Conservation (phyloP, 805 yeast genomes). For the Candida michaelii region DNA sequence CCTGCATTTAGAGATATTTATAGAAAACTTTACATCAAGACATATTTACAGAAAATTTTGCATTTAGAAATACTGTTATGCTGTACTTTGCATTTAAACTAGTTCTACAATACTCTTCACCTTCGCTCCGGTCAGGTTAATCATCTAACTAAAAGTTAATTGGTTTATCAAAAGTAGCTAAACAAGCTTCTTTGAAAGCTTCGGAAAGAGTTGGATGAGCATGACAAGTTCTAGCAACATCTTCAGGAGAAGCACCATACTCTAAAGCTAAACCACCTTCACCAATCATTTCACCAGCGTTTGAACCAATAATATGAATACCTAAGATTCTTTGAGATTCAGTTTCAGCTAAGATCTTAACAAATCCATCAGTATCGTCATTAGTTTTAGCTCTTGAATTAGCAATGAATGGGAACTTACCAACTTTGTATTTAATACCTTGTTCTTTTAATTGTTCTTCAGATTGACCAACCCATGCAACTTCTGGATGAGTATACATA, state of each 20-base stretch:
- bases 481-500: conserved; percentile 99
- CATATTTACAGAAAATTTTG: too few relatives aligned
- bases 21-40: not conserved
- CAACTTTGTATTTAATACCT: conserved; percentile 88
- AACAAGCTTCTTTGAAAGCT: conserved; percentile 97
- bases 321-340: conserved; percentile 97
- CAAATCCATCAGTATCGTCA: conserved; percentile 95
- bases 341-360: conserved; percentile 92
- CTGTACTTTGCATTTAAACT: not conserved
- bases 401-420: conserved; percentile 98
- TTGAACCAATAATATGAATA: conserved; percentile 95
- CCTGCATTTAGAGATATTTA: too few relatives aligned
- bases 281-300: conserved; percentile 99
- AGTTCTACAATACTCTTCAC: not conserved
- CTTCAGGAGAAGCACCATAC: conserved; percentile 98
- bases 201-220: conserved; percentile 98
- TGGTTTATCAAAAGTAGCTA: conserved; percentile 89
- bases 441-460: conserved; percentile 93
- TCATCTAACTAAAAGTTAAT: conserved; percentile 78
- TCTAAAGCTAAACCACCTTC: conserved; percentile 97
- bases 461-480: conserved; percentile 98
- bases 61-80: too few relatives aligned
- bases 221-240: conserved; percentile 94
- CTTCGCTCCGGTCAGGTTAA: too few relatives aligned
- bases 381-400: conserved; percentile 99